Percentiles rank a stretch among this genome's conserved stretches.
Conservation (phyloP, 179 eudicot species). For the Beta lomatogona region DNA sequence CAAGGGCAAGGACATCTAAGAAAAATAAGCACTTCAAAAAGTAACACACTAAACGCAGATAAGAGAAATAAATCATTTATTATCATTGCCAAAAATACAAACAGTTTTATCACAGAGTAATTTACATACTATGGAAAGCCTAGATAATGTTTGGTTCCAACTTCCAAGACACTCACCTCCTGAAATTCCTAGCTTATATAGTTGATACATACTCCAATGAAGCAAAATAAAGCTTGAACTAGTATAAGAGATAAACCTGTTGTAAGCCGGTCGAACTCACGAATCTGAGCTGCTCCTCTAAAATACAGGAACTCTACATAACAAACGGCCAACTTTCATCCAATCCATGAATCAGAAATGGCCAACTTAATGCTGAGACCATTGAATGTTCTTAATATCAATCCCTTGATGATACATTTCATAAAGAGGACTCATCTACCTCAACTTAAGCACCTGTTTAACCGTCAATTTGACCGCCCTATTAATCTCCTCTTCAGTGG, state of each 20-base stretch:
- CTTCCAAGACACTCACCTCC: conserved; percentile 8
- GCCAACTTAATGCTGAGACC: conserved; percentile 73
- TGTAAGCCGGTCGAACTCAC: neutral
- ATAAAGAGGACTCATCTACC: conserved; percentile 92
- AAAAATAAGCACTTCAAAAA: too few relatives aligned
- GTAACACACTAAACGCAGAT: neutral
- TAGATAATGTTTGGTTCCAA: neutral
- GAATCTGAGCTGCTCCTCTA: too few relatives aligned
- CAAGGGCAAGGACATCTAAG: too few relatives aligned
- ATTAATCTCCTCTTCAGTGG: conserved; percentile 86
- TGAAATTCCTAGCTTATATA: conserved; percentile 11
- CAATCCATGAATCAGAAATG: too few relatives aligned
- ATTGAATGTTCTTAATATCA: conserved; percentile 77
- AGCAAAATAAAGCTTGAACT: too few relatives aligned
- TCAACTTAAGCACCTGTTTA: conserved; percentile 72
- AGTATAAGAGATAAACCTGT: conserved; percentile 24
- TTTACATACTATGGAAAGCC: conserved; percentile 20
- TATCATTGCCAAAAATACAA: conserved; percentile 6
- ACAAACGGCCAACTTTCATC: neutral
- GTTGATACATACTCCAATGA: neutral
- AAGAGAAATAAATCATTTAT: conserved; percentile 12
- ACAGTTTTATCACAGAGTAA: conserved; percentile 7
- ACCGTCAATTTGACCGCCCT: conserved; percentile 78
- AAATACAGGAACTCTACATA: conserved; percentile 12
- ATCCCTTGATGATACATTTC: conserved; percentile 90